Evolutionary conservation across 768 basidiomycete species (phyloP).

Genomic region (Leccinum subgranulosum): DNA sequence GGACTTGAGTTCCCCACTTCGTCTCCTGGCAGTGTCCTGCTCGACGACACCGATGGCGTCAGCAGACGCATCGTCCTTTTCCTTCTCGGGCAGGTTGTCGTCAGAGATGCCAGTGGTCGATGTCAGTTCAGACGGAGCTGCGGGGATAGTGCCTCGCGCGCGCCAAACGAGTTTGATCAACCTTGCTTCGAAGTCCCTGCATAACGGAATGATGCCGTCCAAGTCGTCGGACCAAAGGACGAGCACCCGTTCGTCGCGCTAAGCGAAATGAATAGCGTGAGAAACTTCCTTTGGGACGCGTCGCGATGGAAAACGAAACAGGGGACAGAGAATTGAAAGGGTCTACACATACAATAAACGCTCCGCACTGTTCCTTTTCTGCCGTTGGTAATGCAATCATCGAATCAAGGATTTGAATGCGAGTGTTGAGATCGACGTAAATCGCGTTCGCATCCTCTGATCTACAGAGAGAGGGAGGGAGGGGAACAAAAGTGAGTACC

Average conservation of each 20-base stretch:
- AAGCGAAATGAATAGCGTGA: conserved; percentile 5
- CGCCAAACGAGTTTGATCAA: conserved; percentile 83
- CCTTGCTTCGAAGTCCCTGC: conserved; percentile 68
- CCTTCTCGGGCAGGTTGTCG: conserved; percentile 53
- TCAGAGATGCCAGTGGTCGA: conserved; percentile 51
- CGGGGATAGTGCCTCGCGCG: conserved; percentile 36
- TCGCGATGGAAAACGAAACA: not conserved
- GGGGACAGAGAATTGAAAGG: conserved; percentile 9
- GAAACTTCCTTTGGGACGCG: not conserved
- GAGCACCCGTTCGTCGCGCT: conserved; percentile 83
- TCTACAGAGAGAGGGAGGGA: conserved; percentile 31
- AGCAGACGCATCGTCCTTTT: conserved; percentile 17
- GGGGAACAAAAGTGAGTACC: not conserved
- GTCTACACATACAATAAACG: conserved; percentile 64
- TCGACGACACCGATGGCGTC: conserved; percentile 10
- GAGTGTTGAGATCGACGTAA: conserved; percentile 74
- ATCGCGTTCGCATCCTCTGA: conserved; percentile 57
- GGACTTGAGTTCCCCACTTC: not conserved
- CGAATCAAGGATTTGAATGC: conserved; percentile 81
- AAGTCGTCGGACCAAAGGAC: conserved; percentile 85
- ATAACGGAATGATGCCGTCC: conserved; percentile 74
- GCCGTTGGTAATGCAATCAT: conserved; percentile 67
- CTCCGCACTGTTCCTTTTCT: conserved; percentile 89
- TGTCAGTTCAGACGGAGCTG: conserved; percentile 35
- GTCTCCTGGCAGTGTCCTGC: not conserved